phyloP scores from a whole-genome alignment of 1,284 basidiomycete species.

The Ceratobasidium sp. region DNA sequence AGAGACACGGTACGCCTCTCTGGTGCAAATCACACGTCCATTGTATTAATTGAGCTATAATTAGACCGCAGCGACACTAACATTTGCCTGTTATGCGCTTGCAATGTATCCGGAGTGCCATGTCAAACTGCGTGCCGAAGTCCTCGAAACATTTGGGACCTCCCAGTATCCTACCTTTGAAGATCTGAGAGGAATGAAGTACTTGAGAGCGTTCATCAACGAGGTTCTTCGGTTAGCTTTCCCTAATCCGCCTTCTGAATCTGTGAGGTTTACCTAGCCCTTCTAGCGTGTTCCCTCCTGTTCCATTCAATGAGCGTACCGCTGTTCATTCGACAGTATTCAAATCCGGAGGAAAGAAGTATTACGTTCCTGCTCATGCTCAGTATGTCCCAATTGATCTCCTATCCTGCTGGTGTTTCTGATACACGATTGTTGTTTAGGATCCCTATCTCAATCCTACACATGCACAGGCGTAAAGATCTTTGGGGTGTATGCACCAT shows the following conservation, averaged over 20 bases:
- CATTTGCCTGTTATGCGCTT: conserved; percentile 73
- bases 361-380: conserved; percentile 35
- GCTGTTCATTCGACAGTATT: conserved; percentile 23
- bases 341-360: conserved; percentile 38
- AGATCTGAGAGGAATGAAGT: conserved; percentile 66
- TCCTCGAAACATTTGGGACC: conserved; percentile 64
- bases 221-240: conserved; percentile 63
- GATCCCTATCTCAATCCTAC: conserved; percentile 33
- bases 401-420: background rate
- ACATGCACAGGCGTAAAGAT: conserved; percentile 43
- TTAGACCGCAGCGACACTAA: conserved; percentile 61
- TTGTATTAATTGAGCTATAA: conserved; percentile 38
- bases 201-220: conserved; percentile 77
- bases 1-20: conserved; percentile 69
- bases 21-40: background rate
- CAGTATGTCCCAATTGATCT: conserved; percentile 30
- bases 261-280: background rate
- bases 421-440: conserved; percentile 49
- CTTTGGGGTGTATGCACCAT: conserved; percentile 63
- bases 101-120: conserved; percentile 67
- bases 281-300: conserved; percentile 70
- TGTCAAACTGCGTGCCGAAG: conserved; percentile 66
- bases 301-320: conserved; percentile 70
- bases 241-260: conserved; percentile 41
- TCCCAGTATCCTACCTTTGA: conserved; percentile 63